Percentiles rank a stretch among this genome's conserved stretches.
Conservation (phyloP, 2,329 filamentous ascomycete genomes). For the Diaporthe amygdali region DNA sequence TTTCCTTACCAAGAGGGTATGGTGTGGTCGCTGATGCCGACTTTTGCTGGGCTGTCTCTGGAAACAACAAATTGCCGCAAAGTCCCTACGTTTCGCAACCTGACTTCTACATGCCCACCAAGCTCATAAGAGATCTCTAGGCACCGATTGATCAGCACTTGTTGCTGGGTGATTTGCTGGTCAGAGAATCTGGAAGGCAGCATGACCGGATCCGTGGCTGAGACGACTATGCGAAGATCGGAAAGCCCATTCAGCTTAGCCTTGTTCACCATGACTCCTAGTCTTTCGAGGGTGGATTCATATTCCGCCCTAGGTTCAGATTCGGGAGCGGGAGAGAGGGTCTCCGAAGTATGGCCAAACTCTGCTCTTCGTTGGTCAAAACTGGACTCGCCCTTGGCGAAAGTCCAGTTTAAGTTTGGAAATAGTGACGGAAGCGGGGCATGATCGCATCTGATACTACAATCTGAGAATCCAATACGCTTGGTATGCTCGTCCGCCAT, state of each 20-base stretch:
- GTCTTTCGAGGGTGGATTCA: neutral
- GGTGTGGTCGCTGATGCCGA: neutral
- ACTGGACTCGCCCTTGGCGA: neutral
- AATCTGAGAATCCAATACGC: neutral
- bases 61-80: neutral
- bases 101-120: neutral
- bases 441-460: neutral
- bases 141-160: neutral
- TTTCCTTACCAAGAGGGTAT: neutral
- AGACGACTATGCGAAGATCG: neutral
- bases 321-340: neutral
- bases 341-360: neutral
- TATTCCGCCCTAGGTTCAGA: neutral
- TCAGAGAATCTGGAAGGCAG: neutral
- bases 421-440: neutral
- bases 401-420: neutral
- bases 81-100: neutral
- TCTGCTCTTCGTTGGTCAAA: neutral
- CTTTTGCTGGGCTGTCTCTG: neutral
- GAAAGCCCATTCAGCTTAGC: neutral
- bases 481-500: neutral
- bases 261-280: neutral
- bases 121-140: neutral
- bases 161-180: neutral
- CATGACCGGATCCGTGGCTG: neutral